phyloP scores from a whole-genome alignment of 164 flowering plant genomes.

The Nymphaea colorata region DNA sequence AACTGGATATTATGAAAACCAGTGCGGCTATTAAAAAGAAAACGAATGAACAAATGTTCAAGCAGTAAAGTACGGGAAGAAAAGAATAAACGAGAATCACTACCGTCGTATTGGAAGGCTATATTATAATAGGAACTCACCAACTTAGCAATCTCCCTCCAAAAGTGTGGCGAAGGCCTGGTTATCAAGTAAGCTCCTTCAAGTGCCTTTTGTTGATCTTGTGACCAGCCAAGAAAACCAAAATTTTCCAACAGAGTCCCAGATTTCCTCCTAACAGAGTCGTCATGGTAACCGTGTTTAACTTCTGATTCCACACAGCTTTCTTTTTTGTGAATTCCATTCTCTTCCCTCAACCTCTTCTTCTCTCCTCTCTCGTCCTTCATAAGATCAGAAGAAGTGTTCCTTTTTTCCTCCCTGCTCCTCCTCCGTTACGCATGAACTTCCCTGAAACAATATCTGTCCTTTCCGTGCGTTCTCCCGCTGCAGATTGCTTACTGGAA shows the following conservation, averaged over 20 bases:
- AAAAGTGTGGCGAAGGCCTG: constrained; percentile 73
- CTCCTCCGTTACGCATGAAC: neutral
- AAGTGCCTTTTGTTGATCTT: constrained; percentile 66
- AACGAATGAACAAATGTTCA: neutral
- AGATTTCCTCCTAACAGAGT: neutral
- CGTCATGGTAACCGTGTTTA: neutral
- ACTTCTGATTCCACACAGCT: neutral
- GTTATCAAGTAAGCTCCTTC: constrained; percentile 59
- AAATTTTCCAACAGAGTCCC: constrained; percentile 6
- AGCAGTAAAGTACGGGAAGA: neutral
- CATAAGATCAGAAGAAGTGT: neutral
- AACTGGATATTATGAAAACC: neutral
- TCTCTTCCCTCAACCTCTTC: neutral
- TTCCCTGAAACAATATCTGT: no score
- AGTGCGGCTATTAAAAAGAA: neutral
- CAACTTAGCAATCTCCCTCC: constrained; percentile 87
- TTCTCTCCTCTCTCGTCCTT: neutral
- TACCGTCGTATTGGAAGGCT: neutral
- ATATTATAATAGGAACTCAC: constrained; percentile 16
- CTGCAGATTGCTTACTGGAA: no score
- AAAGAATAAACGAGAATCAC: neutral
- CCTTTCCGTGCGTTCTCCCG: no score
- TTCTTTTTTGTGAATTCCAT: neutral
- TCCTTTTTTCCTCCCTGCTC: neutral
- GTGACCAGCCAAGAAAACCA: constrained; percentile 46